Evolutionary conservation across 768 basidiomycete genomes (phyloP).

Genomic region (Russula sp.): DNA sequence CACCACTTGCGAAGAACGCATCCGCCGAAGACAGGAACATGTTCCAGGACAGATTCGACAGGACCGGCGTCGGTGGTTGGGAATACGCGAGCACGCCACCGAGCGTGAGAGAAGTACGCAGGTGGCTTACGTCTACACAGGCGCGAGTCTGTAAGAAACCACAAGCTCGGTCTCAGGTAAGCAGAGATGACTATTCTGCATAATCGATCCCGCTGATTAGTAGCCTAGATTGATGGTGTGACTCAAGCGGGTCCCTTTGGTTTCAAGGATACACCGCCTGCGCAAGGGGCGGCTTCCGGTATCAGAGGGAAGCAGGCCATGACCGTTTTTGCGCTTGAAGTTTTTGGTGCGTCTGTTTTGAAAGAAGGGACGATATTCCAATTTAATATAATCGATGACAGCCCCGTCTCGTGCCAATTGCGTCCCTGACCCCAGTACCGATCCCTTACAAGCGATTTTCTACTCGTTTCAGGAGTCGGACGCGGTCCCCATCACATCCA

Average conservation of each 20-base stretch:
- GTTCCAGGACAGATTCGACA: conserved; percentile 30
- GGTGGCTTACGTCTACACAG: conserved; percentile 48
- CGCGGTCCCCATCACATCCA: conserved; percentile 34
- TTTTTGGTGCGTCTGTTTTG: conserved; percentile 60
- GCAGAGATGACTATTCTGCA: conserved; percentile 6
- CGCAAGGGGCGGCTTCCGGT: conserved; percentile 39
- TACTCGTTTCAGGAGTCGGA: conserved; percentile 64
- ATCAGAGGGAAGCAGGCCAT: conserved; percentile 63
- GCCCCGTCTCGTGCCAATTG: conserved; percentile 52
- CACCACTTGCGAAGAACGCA: neutral
- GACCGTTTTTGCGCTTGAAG: conserved; percentile 77
- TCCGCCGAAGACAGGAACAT: conserved; percentile 14
- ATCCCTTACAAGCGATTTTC: conserved; percentile 67
- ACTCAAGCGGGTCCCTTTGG: conserved; percentile 75
- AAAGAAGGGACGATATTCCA: neutral
- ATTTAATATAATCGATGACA: neutral
- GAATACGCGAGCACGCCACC: conserved; percentile 77
- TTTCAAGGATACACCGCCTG: conserved; percentile 54
- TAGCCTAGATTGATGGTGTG: conserved; percentile 59
- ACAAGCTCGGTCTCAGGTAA: conserved; percentile 53
- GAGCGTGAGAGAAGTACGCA: conserved; percentile 49
- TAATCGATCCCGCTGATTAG: conserved; percentile 9
- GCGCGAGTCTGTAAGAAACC: conserved; percentile 29
- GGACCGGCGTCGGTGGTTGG: conserved; percentile 59
- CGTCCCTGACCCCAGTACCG: conserved; percentile 62